phyloP scores from a whole-genome alignment of 2,329 filamentous ascomycete genomes.

The Teratosphaeria zuluensis region DNA sequence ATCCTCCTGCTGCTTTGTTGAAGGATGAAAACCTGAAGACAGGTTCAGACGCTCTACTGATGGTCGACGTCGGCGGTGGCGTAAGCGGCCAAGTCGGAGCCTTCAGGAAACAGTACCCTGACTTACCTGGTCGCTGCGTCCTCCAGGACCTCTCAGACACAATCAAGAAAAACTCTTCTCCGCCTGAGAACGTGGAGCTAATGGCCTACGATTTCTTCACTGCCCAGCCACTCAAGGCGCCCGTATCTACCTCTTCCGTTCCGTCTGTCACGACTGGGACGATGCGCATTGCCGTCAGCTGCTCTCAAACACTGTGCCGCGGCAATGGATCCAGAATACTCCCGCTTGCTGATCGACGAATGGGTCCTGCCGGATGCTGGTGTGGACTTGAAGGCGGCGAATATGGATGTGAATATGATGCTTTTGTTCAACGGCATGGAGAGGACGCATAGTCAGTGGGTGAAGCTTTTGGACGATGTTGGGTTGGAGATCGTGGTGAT shows the following conservation, averaged over 20 bases:
- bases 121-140: constrained; percentile 7
- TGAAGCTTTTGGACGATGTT: constrained; percentile 3
- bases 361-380: constrained; percentile 8
- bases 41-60: constrained; percentile 2
- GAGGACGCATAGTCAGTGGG: constrained; percentile 6
- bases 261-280: constrained; percentile 11
- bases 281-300: constrained; percentile 7
- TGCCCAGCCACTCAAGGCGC: constrained; percentile 9
- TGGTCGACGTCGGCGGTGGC: constrained; percentile 11
- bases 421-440: constrained; percentile 3
- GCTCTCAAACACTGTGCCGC: constrained; percentile 6
- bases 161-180: not conserved
- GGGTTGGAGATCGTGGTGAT: constrained; percentile 6
- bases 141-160: constrained; percentile 10
- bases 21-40: not conserved
- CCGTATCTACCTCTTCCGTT: constrained; percentile 14
- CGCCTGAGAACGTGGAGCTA: constrained; percentile 3
- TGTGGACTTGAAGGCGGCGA: constrained; percentile 5
- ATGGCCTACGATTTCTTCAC: constrained; percentile 11
- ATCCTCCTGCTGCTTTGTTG: constrained; percentile 1
- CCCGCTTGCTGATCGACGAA: constrained; percentile 12
- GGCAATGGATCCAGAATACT: constrained; percentile 11
- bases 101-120: constrained; percentile 3
- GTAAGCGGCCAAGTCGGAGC: constrained; percentile 3
- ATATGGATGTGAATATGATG: constrained; percentile 9